phyloP scores from a whole-genome alignment of 768 basidiomycete species.

The Leccinum variicolor region DNA sequence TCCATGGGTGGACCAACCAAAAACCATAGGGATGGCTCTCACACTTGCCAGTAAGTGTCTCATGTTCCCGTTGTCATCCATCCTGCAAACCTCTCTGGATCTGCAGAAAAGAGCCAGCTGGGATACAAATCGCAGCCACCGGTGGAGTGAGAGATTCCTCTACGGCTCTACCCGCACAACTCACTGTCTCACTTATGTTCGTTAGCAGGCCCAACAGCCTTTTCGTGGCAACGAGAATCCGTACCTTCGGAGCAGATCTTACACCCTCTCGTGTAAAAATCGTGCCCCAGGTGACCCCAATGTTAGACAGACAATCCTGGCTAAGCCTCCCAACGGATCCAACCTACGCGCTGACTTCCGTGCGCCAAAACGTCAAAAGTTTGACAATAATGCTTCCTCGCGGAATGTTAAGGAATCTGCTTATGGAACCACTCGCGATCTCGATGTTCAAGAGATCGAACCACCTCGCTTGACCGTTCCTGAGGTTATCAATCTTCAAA shows the following conservation, averaged over 20 bases:
- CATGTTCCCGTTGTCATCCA: background rate
- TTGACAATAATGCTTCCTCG: constrained; percentile 1
- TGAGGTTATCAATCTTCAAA: constrained; percentile 19
- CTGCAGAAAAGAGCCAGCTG: constrained; percentile 12
- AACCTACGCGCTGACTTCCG: background rate
- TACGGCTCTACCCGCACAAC: background rate
- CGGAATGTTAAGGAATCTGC: background rate
- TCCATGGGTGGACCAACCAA: constrained; percentile 8
- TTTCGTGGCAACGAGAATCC: constrained; percentile 13
- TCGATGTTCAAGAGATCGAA: constrained; percentile 22
- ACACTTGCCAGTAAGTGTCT: constrained; percentile 13
- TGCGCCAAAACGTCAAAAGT: constrained; percentile 23
- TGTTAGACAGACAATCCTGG: constrained; percentile 17
- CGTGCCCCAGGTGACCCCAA: constrained; percentile 23
- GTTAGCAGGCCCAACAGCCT: constrained; percentile 6
- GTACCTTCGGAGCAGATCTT: background rate
- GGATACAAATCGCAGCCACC: constrained; percentile 15
- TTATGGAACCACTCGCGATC: constrained; percentile 1
- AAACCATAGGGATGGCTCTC: constrained; percentile 30
- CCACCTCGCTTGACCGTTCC: constrained; percentile 4
- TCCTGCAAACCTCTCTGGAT: constrained; percentile 15
- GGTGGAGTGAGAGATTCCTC: constrained; percentile 10
- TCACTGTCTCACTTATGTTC: constrained; percentile 3
- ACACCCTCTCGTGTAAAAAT: fast-evolving
- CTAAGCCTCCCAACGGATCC: background rate